phyloP scores from a whole-genome alignment of 1,139 yeast species.

The Hansenula anomala region DNA sequence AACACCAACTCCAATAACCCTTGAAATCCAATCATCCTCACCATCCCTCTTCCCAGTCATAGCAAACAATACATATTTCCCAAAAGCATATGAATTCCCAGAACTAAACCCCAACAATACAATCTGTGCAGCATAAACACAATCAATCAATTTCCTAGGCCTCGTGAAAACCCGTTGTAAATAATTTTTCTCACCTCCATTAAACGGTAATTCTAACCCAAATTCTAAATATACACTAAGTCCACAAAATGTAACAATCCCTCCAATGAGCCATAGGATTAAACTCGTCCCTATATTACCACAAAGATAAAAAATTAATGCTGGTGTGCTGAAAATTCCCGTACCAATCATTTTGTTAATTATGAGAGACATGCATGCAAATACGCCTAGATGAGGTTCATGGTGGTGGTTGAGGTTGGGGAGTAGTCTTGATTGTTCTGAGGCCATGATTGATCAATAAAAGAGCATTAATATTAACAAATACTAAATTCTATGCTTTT shows the following conservation, averaged over 20 bases:
- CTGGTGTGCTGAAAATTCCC: conserved; percentile 46
- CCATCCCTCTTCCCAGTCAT: conserved; percentile 25
- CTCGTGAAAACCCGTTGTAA: conserved; percentile 34
- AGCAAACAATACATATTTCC: conserved; percentile 42
- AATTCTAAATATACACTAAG: conserved; percentile 41
- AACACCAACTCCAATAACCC: conserved; percentile 41
- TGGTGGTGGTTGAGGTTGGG: neutral
- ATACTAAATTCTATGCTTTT: too few relatives aligned
- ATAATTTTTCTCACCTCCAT: conserved; percentile 50
- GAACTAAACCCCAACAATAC: conserved; percentile 45
- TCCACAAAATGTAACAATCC: conserved; percentile 42
- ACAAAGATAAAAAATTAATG: conserved; percentile 38
- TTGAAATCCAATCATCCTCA: conserved; percentile 28
- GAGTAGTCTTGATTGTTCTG: neutral
- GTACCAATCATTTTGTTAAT: conserved; percentile 51
- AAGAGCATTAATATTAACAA: too few relatives aligned
- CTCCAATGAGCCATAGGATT: conserved; percentile 39
- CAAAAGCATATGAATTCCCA: conserved; percentile 48
- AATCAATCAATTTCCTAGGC: conserved; percentile 36
- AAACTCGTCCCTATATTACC: conserved; percentile 41
- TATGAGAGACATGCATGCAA: conserved; percentile 31
- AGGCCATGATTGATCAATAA: neutral
- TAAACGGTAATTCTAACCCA: conserved; percentile 42
- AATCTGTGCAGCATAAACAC: conserved; percentile 43
- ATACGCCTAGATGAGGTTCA: conserved; percentile 11